phyloP scores from a whole-genome alignment of 768 basidiomycete genomes.

The Boletus tylopilopsis region DNA sequence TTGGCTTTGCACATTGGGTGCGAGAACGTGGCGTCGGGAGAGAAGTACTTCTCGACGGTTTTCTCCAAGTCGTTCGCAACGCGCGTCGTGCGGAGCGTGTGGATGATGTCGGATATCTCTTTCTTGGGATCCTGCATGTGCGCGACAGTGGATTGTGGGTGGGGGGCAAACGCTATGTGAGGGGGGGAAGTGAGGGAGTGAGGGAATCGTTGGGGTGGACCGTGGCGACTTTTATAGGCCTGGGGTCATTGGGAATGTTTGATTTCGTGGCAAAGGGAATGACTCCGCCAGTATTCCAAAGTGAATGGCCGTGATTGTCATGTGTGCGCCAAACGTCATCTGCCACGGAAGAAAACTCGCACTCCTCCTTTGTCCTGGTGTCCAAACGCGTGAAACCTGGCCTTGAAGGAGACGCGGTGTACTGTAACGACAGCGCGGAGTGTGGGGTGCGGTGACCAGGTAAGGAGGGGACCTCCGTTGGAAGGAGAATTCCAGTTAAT shows the following conservation, averaged over 20 bases:
- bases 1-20: conserved; percentile 57
- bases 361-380: background rate
- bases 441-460: too few species aligned
- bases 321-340: background rate
- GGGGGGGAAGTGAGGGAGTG: background rate
- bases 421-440: too few species aligned
- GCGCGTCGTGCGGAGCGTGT: conserved; percentile 42
- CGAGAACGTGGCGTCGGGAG: conserved; percentile 50
- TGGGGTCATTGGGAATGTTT: conserved; percentile 2
- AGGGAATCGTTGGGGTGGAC: background rate
- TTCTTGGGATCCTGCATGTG: conserved; percentile 53
- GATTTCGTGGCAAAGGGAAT: background rate
- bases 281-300: conserved; percentile 8
- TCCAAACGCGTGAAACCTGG: background rate
- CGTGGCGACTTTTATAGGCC: conserved; percentile 13
- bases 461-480: too few species aligned
- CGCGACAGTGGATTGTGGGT: background rate
- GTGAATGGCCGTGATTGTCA: background rate
- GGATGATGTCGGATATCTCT: conserved; percentile 46
- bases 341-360: background rate
- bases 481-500: too few species aligned
- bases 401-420: background rate
- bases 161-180: background rate
- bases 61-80: conserved; percentile 48
- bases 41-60: conserved; percentile 48